These are phyloP conservation scores for Vitis cinerea DNA, from an alignment of 164 flowering plant species.

Conservation along the genomic window DNA sequence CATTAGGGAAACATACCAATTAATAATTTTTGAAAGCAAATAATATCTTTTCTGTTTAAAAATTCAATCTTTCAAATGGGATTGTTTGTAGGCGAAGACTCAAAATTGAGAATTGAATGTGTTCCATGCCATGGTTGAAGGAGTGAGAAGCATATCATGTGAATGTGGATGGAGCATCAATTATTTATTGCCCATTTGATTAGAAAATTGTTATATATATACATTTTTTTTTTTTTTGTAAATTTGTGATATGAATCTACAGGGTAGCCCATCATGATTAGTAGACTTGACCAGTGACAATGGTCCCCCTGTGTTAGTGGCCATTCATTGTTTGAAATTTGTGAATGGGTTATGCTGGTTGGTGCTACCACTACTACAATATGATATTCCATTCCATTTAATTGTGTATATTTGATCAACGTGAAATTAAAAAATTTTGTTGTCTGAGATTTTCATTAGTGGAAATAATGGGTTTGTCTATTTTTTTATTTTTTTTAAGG, in stretches of 20 bases:
- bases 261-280: background rate
- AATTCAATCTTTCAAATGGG: no score
- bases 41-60: no score
- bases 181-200: constrained; percentile 13
- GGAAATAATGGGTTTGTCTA: no score
- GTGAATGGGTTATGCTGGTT: background rate
- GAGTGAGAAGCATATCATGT: constrained; percentile 19
- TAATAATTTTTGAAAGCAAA: no score
- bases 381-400: background rate
- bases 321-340: background rate
- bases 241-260: no score
- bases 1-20: no score
- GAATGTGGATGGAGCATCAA: constrained; percentile 12
- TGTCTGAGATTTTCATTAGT: no score
- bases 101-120: background rate
- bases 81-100: background rate
- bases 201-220: background rate
- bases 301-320: constrained; percentile 1
- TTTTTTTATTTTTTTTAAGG: no score
- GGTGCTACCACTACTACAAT: background rate
- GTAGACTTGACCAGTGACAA: background rate
- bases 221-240: no score
- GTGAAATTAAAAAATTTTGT: no score
- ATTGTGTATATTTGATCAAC: no score
- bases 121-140: background rate